Base-by-base conservation (phyloP, 2,329 filamentous ascomycete genomes). In the Juglanconis sp. region DNA sequence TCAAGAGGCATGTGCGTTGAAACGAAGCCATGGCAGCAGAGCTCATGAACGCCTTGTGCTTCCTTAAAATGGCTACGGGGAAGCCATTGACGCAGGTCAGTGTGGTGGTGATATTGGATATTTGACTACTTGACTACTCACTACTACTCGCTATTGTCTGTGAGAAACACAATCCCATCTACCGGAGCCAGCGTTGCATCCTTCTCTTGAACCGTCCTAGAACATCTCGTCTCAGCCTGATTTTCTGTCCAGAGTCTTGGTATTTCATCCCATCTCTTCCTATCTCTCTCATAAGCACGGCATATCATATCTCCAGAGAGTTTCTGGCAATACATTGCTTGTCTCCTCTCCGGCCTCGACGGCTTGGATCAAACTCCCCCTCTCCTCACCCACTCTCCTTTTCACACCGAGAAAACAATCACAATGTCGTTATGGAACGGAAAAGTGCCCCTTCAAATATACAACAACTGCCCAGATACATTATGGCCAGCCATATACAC, bases 401-500 rank as follows among this genome's bases (percentile, higher is more conserved):
- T 24, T 24, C 17, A 24, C 17, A 1, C 17, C 17, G 17, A 24
- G 17, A 17, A 4, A 40, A 53, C 46, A 38, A 34, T 35, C 46
- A 48, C 36, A 38, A 64, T 64, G 62, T 61, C 58, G 8, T 54
- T 62, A 17, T 64, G 57, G 56, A 56, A 59, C 48, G 55, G 60
- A 55, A 77, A 72, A 30, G 75, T 85, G 44, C 87, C 88, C 6
- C 76, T 95, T 32, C 77, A 85, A 6, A 78, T 95, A 59, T 87
- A 85, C 61, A 96, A 94, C 74, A 80, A 81, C 59, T 96, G 91
- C 68, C 77, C 79, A 9, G 83, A 89, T 24, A 85, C 82, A 0
- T 85, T 95, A 64, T 94, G 89, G 83, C 91, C 91, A 1, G 91
- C 86, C 9, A 84, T 95, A 62, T 82, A 83, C 13, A 92, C 90